Evolutionary conservation across 2,329 filamentous ascomycete species (phyloP), one percentile per base, ranked within the genome.

Genomic region (Fusarium illudens): DNA sequence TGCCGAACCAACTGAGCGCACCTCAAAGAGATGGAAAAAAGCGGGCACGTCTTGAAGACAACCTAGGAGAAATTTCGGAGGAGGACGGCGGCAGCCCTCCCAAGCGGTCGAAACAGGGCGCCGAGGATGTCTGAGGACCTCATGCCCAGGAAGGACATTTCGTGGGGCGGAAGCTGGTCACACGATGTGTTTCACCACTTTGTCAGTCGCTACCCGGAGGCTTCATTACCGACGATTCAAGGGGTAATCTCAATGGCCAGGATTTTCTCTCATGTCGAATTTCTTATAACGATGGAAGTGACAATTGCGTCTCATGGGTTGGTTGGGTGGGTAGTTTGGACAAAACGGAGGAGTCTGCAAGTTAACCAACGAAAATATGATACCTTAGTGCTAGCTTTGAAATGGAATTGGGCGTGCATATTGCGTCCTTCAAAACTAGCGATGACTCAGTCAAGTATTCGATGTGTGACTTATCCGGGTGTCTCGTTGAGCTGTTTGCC

Each of bases 21-120:
- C 17, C 62, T 6, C 50, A 55, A 44, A 39, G 39, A 32, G 55
- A 56, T 12, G 51, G 63, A 19, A 70, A 65, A 39, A 70, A 70
- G 54, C 58, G 62, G 12, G 27, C 36, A 22, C 66, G 51, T 4
- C 33, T 64, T 32, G 37, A 53, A 20, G 66, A 64, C 29, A 37
- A 46, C 29, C 51, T 49, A 9, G 36, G 33, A 32, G 55, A 61
- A 34, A 56, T n/a, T 29, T 39, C 36, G 42, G 48, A 4, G 9
- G 44, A 20, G 9, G 54, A 49, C 25, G 37, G 29, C 20, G 44
- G 36, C n/a, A 42, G 27, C 11, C 25, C 44, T 13, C 34, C 44
- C 22, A 69, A 69, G 33, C 66, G 67, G 10, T 48, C 51, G 20
- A 69, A 36, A 7, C 49, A 54, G 48, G 17, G 25, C 10, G 46